These are phyloP conservation scores for Multifurca ochricompacta DNA, from an alignment of 768 basidiomycete genomes.

Conservation along the genomic window DNA sequence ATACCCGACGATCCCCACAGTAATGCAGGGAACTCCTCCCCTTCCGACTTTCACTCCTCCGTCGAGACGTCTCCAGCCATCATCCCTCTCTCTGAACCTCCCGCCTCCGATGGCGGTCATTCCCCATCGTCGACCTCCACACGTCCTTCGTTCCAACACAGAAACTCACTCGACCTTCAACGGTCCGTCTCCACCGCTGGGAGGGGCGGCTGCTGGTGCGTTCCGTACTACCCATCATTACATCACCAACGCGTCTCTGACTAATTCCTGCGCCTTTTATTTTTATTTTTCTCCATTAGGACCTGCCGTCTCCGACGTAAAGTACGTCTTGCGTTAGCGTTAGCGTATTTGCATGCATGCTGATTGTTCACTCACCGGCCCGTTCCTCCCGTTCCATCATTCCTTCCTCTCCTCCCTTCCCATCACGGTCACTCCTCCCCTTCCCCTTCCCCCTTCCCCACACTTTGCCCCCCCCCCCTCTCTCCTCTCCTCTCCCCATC, in stretches of 20 bases:
- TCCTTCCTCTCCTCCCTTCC: constrained; percentile 42
- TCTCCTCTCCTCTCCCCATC: not conserved
- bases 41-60: constrained; percentile 20
- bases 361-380: constrained; percentile 18
- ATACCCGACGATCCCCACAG: constrained; percentile 15
- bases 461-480: not conserved
- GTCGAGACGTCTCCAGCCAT: constrained; percentile 18
- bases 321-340: constrained; percentile 36
- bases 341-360: constrained; percentile 1
- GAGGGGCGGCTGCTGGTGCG: constrained; percentile 21
- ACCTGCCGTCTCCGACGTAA: constrained; percentile 79
- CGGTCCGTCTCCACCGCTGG: constrained; percentile 17
- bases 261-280: not conserved
- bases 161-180: constrained; percentile 16
- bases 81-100: constrained; percentile 8
- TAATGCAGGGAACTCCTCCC: constrained; percentile 13
- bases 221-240: not conserved
- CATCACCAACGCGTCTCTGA: not conserved
- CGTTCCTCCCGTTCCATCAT: constrained; percentile 12
- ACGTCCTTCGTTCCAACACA: constrained; percentile 9
- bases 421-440: constrained; percentile 65
- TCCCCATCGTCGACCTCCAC: constrained; percentile 11
- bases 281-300: constrained; percentile 35
- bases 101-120: constrained; percentile 11
- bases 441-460: not conserved